Percentiles rank a stretch among this genome's conserved stretches.
Evolutionary conservation across 805 yeast genomes (phyloP).

Genomic region (Ogataea henricii): DNA sequence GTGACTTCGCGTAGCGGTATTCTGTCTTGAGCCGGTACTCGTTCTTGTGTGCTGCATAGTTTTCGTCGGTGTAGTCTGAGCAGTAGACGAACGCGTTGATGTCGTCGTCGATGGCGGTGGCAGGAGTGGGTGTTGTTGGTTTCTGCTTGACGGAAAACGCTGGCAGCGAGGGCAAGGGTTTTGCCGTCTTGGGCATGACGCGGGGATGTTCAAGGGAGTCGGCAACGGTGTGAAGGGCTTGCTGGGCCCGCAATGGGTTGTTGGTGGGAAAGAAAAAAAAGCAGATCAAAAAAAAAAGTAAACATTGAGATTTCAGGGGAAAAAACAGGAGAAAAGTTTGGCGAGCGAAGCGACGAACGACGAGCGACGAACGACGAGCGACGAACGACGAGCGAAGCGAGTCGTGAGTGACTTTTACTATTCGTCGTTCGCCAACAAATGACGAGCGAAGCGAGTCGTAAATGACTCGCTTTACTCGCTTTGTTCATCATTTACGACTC

Average conservation of each 20-base stretch:
- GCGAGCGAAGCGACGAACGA: not conserved
- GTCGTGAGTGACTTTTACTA: not conserved
- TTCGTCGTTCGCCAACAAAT: too few species aligned
- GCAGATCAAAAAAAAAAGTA: constrained; percentile 8
- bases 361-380: not conserved
- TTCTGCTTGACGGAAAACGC: constrained; percentile 16
- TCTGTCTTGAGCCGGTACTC: constrained; percentile 33
- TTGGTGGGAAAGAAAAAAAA: not conserved
- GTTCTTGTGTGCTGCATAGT: constrained; percentile 30
- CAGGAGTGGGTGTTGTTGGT: constrained; percentile 7
- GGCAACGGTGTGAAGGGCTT: not conserved
- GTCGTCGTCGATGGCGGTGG: constrained; percentile 18
- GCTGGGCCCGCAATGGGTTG: constrained; percentile 2
- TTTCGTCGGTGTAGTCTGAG: constrained; percentile 28
- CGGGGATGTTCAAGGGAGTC: not conserved
- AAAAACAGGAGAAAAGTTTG: not conserved
- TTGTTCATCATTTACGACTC: too few species aligned
- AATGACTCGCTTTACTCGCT: too few species aligned
- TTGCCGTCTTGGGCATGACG: constrained; percentile 15
- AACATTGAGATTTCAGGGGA: constrained; percentile 5
- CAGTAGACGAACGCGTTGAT: constrained; percentile 35
- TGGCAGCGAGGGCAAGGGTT: constrained; percentile 30
- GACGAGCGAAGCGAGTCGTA: too few species aligned
- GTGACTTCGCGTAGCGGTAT: constrained; percentile 25
- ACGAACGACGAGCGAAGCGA: not conserved